Evolutionary conservation across 2,329 filamentous ascomycete species (phyloP).

Genomic region (Neonectria ditissima): DNA sequence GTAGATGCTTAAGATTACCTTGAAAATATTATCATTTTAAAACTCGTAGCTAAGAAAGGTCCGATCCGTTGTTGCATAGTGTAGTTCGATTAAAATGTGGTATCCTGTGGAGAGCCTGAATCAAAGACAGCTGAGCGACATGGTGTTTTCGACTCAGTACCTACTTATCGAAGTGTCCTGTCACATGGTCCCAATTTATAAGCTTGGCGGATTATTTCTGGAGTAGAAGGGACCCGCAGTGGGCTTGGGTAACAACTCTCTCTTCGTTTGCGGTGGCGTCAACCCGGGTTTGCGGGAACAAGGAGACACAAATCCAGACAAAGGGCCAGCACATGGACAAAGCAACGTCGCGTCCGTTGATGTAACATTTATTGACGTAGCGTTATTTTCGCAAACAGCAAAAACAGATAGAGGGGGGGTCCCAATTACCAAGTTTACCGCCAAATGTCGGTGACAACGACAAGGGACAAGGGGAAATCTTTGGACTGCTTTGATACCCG

Average conservation of each 20-base stretch:
- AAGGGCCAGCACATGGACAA: not conserved
- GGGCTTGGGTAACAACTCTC: not conserved
- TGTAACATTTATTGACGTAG: not conserved
- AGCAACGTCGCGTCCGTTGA: not conserved
- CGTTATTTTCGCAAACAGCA: not conserved
- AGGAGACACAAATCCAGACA: not conserved
- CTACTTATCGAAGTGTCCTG: too few species aligned
- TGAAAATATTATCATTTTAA: too few species aligned
- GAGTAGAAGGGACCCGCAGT: not conserved
- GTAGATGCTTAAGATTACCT: too few species aligned
- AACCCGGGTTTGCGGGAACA: not conserved
- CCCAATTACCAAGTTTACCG: not conserved
- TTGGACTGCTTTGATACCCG: slow-evolving; percentile 2
- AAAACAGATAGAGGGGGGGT: not conserved
- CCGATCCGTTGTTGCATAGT: not conserved
- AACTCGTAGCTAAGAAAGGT: too few species aligned
- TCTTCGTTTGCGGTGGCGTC: not conserved
- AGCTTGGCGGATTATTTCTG: not conserved
- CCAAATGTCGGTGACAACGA: not conserved
- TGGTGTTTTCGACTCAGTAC: not conserved
- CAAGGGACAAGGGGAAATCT: slow-evolving; percentile 1
- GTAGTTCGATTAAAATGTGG: too few species aligned
- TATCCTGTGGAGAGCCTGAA: too few species aligned
- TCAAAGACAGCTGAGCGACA: too few species aligned
- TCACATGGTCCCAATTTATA: not conserved